Percentiles rank a stretch among this genome's conserved stretches.
Evolutionary conservation across 1,284 basidiomycete genomes (phyloP).

Genomic region (Puccinia horiana): DNA sequence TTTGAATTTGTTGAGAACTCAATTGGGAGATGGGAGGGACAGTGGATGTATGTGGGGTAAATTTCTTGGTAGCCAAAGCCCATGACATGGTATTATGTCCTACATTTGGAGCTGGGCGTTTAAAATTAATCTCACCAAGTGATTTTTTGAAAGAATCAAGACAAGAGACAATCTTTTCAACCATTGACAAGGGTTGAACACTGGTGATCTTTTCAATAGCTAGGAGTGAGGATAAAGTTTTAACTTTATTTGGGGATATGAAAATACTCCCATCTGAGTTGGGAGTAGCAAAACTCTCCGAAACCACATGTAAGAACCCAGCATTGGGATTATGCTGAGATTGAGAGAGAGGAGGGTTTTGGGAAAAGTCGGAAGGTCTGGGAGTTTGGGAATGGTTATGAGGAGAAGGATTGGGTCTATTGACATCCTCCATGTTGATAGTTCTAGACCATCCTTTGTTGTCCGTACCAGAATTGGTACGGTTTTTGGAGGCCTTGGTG

Average conservation of each 20-base stretch:
- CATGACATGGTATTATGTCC: too few relatives aligned
- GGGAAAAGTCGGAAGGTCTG: background rate
- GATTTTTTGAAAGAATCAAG: background rate
- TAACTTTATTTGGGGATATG: background rate
- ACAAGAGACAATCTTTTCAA: background rate
- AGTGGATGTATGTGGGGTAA: background rate
- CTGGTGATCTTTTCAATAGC: background rate
- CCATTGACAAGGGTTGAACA: background rate
- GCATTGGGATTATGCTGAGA: background rate
- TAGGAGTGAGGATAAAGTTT: background rate
- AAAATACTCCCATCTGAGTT: background rate
- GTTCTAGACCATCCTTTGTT: too few relatives aligned
- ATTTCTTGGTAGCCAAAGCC: too few relatives aligned
- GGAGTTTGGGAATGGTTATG: background rate
- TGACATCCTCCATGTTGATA: background rate
- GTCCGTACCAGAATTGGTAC: too few relatives aligned
- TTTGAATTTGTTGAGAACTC: background rate
- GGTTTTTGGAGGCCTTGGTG: background rate
- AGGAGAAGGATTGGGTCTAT: background rate
- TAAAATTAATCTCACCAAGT: too few relatives aligned
- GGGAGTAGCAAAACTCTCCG: background rate
- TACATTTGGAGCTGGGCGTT: too few relatives aligned
- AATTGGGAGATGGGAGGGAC: background rate
- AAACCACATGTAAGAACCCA: background rate
- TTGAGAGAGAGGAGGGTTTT: background rate